Evolutionary conservation across 2,329 filamentous ascomycete species (phyloP).

Genomic region (Ceratocystis alfenasii): DNA sequence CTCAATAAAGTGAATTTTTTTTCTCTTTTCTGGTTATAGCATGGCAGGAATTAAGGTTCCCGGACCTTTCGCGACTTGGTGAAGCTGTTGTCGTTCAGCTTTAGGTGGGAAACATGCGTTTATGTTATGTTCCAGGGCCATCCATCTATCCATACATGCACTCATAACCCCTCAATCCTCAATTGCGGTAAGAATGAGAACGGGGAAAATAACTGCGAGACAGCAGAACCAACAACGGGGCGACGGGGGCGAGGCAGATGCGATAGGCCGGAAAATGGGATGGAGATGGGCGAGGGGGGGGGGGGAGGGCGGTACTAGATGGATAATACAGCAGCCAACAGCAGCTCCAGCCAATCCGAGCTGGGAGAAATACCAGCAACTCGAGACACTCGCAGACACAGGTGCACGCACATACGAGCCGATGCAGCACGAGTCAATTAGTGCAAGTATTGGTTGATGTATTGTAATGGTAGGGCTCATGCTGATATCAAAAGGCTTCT

Average conservation of each 20-base stretch:
- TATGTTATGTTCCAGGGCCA: background rate
- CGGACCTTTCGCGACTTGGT: background rate
- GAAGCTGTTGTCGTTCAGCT: background rate
- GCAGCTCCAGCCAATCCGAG: too few relatives aligned
- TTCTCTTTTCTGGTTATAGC: background rate
- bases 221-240: too few relatives aligned
- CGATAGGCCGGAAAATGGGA: too few relatives aligned
- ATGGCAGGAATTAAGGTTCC: constrained; percentile 7
- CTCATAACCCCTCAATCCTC: background rate
- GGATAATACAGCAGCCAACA: too few relatives aligned
- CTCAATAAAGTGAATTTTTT: background rate
- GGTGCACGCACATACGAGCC: background rate
- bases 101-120: background rate
- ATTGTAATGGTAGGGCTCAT: background rate
- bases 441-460: too few relatives aligned
- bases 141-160: background rate
- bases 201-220: too few relatives aligned
- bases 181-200: too few relatives aligned
- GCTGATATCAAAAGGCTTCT: background rate
- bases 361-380: too few relatives aligned
- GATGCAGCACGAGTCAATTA: background rate
- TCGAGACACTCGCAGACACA: background rate
- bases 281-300: too few relatives aligned
- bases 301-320: too few relatives aligned
- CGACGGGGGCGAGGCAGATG: too few relatives aligned